These are phyloP conservation scores for Nymphaea thermarum DNA, from an alignment of 164 flowering plant genomes.

Conservation along the genomic window DNA sequence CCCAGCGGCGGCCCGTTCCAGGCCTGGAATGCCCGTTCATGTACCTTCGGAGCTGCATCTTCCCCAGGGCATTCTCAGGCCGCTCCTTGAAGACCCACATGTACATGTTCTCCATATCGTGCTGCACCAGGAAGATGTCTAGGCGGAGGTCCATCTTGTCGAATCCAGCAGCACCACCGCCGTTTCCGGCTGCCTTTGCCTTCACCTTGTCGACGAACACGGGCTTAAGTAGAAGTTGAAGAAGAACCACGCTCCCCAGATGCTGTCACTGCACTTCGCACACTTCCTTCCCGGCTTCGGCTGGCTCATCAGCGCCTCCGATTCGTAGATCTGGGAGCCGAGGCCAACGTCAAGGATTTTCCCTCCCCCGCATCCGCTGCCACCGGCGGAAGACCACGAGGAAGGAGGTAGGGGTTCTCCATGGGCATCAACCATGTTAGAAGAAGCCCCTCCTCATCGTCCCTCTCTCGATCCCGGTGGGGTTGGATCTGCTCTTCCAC, in stretches of 20 bases:
- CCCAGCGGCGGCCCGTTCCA: slow-evolving; percentile 87
- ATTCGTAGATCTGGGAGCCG: slow-evolving; percentile 54
- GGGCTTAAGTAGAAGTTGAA: slow-evolving; percentile 86
- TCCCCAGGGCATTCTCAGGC: slow-evolving; percentile 89
- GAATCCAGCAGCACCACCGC: slow-evolving; percentile 47
- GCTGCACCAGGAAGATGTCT: slow-evolving; percentile 92
- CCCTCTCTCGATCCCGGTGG: slow-evolving; percentile 11
- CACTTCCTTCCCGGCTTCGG: slow-evolving; percentile 69
- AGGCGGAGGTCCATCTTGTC: slow-evolving; percentile 71
- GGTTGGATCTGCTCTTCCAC: slow-evolving; percentile 18
- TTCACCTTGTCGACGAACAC: slow-evolving; percentile 67
- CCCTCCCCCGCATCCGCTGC: slow-evolving; percentile 19
- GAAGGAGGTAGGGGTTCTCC: slow-evolving; percentile 67
- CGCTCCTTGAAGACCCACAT: slow-evolving; percentile 98
- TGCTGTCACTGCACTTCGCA: slow-evolving; percentile 63
- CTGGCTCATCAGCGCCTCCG: slow-evolving; percentile 33
- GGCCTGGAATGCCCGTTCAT: slow-evolving; percentile 96
- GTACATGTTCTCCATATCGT: slow-evolving; percentile 98
- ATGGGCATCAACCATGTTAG: slow-evolving; percentile 52
- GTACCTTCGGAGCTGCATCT: slow-evolving; percentile 93
- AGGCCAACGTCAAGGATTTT: slow-evolving; percentile 61
- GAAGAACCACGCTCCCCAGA: slow-evolving; percentile 98
- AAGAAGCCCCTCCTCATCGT: slow-evolving; percentile 39
- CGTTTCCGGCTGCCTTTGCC: slow-evolving; percentile 25
- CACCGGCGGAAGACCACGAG: slow-evolving; percentile 43